Percentiles rank a stretch among this genome's conserved stretches.
These are phyloP conservation scores for Tetrapisispora pingtungensis DNA, from an alignment of 805 yeast genomes.

Conservation along the genomic window DNA sequence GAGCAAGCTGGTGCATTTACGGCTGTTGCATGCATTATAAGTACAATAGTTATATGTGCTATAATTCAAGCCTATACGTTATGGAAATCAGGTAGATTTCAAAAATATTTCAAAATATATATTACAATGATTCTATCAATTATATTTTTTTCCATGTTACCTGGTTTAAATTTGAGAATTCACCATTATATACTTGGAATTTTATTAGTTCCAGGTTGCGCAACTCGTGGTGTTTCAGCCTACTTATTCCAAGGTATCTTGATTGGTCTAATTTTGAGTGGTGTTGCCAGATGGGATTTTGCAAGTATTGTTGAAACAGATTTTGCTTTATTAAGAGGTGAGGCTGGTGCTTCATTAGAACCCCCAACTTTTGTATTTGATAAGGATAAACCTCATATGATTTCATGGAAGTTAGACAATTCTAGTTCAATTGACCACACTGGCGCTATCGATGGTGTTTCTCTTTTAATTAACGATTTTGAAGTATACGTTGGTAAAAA, in stretches of 20 bases:
- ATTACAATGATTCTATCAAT: conserved; percentile 35
- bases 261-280: conserved; percentile 71
- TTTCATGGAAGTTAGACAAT: conserved; percentile 24
- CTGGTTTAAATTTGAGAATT: conserved; percentile 63
- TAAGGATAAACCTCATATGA: conserved; percentile 8
- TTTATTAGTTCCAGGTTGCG: conserved; percentile 72
- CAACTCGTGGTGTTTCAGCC: conserved; percentile 61
- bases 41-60: conserved; percentile 43
- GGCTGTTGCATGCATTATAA: conserved; percentile 46
- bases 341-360: conserved; percentile 42
- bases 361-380: conserved; percentile 40
- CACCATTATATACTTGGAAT: conserved; percentile 79
- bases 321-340: conserved; percentile 56
- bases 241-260: conserved; percentile 75
- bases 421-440: conserved; percentile 12
- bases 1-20: conserved; percentile 68
- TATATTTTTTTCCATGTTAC: conserved; percentile 38
- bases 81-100: conserved; percentile 69
- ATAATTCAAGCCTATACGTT: conserved; percentile 65
- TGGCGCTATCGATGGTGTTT: conserved; percentile 39
- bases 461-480: conserved; percentile 67
- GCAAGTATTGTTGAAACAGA: conserved; percentile 81
- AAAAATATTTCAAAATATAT: conserved; percentile 49
- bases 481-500: conserved; percentile 58
- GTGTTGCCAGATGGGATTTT: conserved; percentile 87